These are phyloP conservation scores for Heterobasidion annosum DNA, from an alignment of 1,284 basidiomycete genomes.

Conservation along the genomic window DNA sequence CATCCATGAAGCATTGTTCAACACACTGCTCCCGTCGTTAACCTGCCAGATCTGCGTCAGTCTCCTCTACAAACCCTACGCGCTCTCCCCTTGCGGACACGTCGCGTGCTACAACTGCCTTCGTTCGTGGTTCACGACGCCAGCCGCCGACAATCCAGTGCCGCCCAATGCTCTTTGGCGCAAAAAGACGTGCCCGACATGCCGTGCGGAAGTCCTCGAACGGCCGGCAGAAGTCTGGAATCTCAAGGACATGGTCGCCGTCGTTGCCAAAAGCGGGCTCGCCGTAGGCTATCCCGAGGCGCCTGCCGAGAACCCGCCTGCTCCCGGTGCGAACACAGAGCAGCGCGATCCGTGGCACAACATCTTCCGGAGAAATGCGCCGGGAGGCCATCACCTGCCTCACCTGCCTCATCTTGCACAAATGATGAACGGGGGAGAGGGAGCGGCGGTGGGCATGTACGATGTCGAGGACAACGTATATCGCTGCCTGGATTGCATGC, in stretches of 20 bases:
- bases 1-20: conserved; percentile 39
- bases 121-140: conserved; percentile 62
- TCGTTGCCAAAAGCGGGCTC: conserved; percentile 43
- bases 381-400: background rate
- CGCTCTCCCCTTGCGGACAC: conserved; percentile 68
- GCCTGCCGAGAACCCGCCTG: conserved; percentile 1
- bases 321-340: conserved; percentile 8
- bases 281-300: conserved; percentile 21
- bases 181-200: conserved; percentile 69
- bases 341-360: conserved; percentile 49
- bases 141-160: conserved; percentile 16
- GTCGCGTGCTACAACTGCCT: conserved; percentile 63
- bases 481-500: conserved; percentile 65
- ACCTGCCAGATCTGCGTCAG: conserved; percentile 73
- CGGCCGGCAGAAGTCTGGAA: conserved; percentile 66
- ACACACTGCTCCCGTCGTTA: conserved; percentile 46
- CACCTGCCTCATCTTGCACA: background rate
- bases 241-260: conserved; percentile 55
- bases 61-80: conserved; percentile 58
- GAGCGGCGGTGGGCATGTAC: conserved; percentile 38
- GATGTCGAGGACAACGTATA: conserved; percentile 66
- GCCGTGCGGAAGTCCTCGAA: conserved; percentile 49
- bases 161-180: conserved; percentile 18
- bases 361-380: conserved; percentile 33
- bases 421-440: background rate